These are phyloP conservation scores for Monascus ruber DNA, from an alignment of 2,329 filamentous ascomycete species.

Conservation along the genomic window DNA sequence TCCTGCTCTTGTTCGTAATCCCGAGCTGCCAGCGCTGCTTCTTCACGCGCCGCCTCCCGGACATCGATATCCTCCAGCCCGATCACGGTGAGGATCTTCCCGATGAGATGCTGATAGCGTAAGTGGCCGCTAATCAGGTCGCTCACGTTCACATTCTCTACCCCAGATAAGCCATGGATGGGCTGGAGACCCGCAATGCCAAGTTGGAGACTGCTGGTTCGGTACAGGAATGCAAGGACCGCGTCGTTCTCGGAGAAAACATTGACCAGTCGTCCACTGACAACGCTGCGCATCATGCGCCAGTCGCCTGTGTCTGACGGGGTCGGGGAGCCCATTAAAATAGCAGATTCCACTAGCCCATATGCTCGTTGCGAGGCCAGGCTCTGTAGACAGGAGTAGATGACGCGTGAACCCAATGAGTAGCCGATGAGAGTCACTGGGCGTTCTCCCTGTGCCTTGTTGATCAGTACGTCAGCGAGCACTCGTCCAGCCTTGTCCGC, in stretches of 20 bases:
- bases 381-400: conserved; percentile 67
- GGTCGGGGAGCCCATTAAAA: conserved; percentile 70
- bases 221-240: conserved; percentile 76
- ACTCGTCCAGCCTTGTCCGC: conserved; percentile 71
- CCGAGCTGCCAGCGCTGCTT: conserved; percentile 27
- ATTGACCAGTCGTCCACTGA: conserved; percentile 73
- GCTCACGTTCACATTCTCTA: conserved; percentile 58
- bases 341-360: conserved; percentile 70
- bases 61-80: conserved; percentile 56
- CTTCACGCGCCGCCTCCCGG: conserved; percentile 33
- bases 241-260: conserved; percentile 82
- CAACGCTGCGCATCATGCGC: conserved; percentile 64
- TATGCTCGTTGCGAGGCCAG: conserved; percentile 71
- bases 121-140: conserved; percentile 58
- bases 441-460: conserved; percentile 69
- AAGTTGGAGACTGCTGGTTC: conserved; percentile 68
- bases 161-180: conserved; percentile 41
- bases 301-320: conserved; percentile 63
- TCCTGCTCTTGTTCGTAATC: conserved; percentile 29
- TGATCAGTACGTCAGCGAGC: conserved; percentile 71
- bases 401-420: conserved; percentile 67
- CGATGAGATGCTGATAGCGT: conserved; percentile 57
- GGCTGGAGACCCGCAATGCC: conserved; percentile 76
- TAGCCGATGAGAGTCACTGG: conserved; percentile 73
- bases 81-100: conserved; percentile 54